These are phyloP conservation scores for Geosiphon pyriformis DNA, from an alignment of 192 early-diverging fungal species.

Conservation along the genomic window DNA sequence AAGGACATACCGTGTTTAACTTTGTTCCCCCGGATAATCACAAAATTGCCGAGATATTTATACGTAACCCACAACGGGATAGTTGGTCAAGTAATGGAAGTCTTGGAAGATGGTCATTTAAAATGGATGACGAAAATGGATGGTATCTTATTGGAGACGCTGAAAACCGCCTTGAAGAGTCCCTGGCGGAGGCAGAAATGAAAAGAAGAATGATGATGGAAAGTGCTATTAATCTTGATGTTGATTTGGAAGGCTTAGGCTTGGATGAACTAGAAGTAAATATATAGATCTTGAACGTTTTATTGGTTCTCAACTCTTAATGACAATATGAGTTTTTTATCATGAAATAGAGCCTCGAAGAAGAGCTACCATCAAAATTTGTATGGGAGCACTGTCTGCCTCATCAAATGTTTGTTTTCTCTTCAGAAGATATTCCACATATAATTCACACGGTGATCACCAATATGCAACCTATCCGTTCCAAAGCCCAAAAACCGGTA, in stretches of 20 bases:
- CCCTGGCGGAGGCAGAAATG: constrained; percentile 37
- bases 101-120: constrained; percentile 27
- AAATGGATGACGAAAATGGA: constrained; percentile 34
- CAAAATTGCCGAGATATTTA: constrained; percentile 47
- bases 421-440: constrained; percentile 59
- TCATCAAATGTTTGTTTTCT: constrained; percentile 97
- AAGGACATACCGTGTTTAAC: constrained; percentile 70
- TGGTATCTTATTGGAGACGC: constrained; percentile 33
- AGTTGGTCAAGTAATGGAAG: constrained; percentile 37
- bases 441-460: constrained; percentile 71
- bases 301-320: too few species aligned
- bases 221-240: constrained; percentile 37
- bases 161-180: constrained; percentile 37
- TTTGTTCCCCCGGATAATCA: constrained; percentile 57
- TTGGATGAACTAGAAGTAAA: constrained; percentile 34
- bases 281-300: background rate
- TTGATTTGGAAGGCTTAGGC: constrained; percentile 41
- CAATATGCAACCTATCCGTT: constrained; percentile 56
- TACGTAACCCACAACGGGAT: constrained; percentile 36
- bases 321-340: too few species aligned
- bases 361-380: constrained; percentile 47
- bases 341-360: too few species aligned
- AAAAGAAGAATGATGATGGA: constrained; percentile 42
- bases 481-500: constrained; percentile 58
- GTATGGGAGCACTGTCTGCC: constrained; percentile 77